Evolutionary conservation across 441 rosid species (phyloP), one percentile per base, ranked within the genome.

Genomic region (Sinapis alba): DNA sequence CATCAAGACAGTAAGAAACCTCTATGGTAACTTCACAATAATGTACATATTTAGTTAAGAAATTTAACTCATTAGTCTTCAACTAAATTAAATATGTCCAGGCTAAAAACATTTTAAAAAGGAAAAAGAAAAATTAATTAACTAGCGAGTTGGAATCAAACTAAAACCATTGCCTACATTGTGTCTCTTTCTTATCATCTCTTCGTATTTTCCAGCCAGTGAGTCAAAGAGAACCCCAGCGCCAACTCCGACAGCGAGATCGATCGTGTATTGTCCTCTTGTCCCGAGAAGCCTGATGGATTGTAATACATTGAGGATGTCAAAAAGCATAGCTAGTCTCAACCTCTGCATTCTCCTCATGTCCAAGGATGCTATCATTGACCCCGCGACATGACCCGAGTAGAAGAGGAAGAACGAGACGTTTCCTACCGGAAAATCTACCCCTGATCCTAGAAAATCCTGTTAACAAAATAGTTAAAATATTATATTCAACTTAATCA

Each of bases 371-470:
- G 98, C 93, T 6, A 95, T 95, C 88, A 91, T 87, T 0, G 98
- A 89, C 7, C 98, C 98, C 0, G 93, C 98, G 0, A 95, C 98
- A 45, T 95, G 98, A 18, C 99, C 98, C 0, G 99, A 95, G 89
- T 81, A 95, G 76, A 95, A 93, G 28, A 93, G 88, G 83, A 95
- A 93, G 83, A 95, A 95, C 0, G 99, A 95, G 41, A 95, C 96
- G 26, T 95, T 95, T 70, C 97, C 98, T 5, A 93, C 99, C 0
- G 98, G 98, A 53, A 92, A 95, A 77, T 95, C 99, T 43, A 78
- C 91, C 1, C 97, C 95, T 0, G 99, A 95, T 1, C 99, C 99
- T 66, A 95, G 43, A 78, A 92, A 93, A 59, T 84, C 99, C 99
- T 95, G 91, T 20, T n/a, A n/a, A n/a, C n/a, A n/a, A n/a, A n/a